Base-by-base conservation (phyloP, 306 rosid species). In the Cyamopsis tetragonoloba region DNA sequence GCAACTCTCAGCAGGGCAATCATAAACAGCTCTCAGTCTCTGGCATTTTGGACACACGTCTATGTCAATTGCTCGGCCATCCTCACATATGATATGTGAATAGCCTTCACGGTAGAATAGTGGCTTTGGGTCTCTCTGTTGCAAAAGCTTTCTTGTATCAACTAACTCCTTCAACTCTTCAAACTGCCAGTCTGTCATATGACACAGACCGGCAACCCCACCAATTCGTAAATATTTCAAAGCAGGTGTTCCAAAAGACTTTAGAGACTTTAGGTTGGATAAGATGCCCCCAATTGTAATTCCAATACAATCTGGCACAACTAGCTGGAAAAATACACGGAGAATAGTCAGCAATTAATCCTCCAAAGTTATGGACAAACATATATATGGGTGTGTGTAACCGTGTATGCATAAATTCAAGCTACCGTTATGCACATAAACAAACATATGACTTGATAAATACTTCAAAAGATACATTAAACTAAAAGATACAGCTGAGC, bases 41-140 rank as follows among this genome's bases (percentile, higher is more conserved):
- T 90, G 74, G 58, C 97, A 90, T 72, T 83, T 79, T 22, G 97
- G 95, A 68, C 95, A 90, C 27, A 60, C 56, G 69, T 90, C 92
- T 46, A 90, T 70, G 48, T 90, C 97, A 35, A 90, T 74, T 30
- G 81, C 82, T 17, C 85, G 62, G 20, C 74, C 87, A 75, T 90
- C 92, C 15, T 87, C 88, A 31, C 77, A 26, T 48, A 70, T 68
- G 14, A 76, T 49, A 54, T 42, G 68, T 2, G 72, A 66, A 38
- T 49, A 43, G 41, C 73, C 62, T 53, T 85, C 73, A 18, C 3
- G 8, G 58, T 83, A 89, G 74, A 85, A 72, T 28, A 34, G 84
- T 12, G 91, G 96, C 41, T 80, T 78, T 23, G 3, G 66, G 12
- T 59, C 59, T 58, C 23, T 68, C 61, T 56, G 39, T 58, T 66